Evolutionary conservation across 2,329 filamentous ascomycete genomes (phyloP).

Genomic region (Colletotrichum aenigma): DNA sequence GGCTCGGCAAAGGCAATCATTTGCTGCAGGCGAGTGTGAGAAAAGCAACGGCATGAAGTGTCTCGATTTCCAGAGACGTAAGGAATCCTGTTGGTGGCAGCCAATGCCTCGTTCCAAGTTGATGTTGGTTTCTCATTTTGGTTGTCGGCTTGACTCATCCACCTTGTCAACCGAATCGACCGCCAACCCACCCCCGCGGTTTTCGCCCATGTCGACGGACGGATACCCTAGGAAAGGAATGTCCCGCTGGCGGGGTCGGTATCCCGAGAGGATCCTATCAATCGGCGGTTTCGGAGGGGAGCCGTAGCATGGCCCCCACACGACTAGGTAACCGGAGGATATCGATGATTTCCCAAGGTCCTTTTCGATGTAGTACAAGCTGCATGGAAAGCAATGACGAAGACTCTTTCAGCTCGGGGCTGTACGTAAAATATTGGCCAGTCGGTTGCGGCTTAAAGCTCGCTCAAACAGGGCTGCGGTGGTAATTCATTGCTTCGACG

Average conservation of each 20-base stretch:
- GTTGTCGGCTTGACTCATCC: not conserved
- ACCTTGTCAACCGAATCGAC: not conserved
- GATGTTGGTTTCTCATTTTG: constrained; percentile 5
- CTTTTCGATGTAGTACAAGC: not conserved
- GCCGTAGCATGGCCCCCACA: not conserved
- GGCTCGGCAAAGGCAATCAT: not conserved
- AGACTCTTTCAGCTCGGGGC: not conserved
- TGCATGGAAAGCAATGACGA: not conserved
- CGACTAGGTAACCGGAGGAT: not conserved
- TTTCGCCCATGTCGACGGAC: not conserved
- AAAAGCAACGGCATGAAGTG: not conserved
- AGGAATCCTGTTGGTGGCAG: not conserved
- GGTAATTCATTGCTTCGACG: not conserved
- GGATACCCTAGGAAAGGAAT: not conserved
- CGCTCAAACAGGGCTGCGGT: not conserved
- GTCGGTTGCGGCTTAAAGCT: not conserved
- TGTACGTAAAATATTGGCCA: not conserved
- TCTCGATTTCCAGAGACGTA: not conserved
- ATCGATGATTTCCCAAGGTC: not conserved
- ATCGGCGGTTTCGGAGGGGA: constrained; percentile 9
- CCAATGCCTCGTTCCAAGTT: not conserved
- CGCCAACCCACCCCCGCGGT: constrained; percentile 6
- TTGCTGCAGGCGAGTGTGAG: not conserved
- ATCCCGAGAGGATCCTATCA: not conserved
- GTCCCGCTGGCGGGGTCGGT: constrained; percentile 1